Percentiles rank a stretch among this genome's conserved stretches.
These are phyloP conservation scores for Lepidium didymum DNA, from an alignment of 345 rosid genomes.

Conservation along the genomic window DNA sequence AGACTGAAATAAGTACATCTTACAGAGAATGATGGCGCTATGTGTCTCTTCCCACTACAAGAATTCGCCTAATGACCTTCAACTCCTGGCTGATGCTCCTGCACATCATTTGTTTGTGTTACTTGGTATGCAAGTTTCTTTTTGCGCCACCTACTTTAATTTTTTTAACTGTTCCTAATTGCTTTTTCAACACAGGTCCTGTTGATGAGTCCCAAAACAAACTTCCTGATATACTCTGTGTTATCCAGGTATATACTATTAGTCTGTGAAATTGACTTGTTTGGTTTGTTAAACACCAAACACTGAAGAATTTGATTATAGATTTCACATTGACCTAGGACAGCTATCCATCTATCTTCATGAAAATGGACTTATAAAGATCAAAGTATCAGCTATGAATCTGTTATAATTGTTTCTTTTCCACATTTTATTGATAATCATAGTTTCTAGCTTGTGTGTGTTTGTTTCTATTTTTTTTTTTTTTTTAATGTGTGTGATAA, in stretches of 20 bases:
- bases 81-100: conserved; percentile 97
- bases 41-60: conserved; percentile 96
- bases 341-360: background rate
- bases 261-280: background rate
- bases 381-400: background rate
- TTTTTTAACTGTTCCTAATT: background rate
- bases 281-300: background rate
- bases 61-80: conserved; percentile 97
- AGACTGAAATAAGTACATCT: conserved; percentile 20
- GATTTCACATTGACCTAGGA: background rate
- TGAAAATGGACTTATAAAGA: background rate
- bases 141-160: conserved; percentile 1
- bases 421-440: background rate
- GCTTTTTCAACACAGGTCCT: conserved; percentile 55
- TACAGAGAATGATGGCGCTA: conserved; percentile 97
- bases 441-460: background rate
- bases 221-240: conserved; percentile 91
- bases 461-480: too few species aligned
- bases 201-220: conserved; percentile 82
- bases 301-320: background rate
- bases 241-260: conserved; percentile 61
- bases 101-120: conserved; percentile 94
- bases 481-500: background rate
- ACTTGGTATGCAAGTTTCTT: conserved; percentile 47
- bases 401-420: background rate